Percentiles rank a stretch among this genome's conserved stretches.
phyloP scores from a whole-genome alignment of 805 yeast species.

The Zygoascus tannicola region DNA sequence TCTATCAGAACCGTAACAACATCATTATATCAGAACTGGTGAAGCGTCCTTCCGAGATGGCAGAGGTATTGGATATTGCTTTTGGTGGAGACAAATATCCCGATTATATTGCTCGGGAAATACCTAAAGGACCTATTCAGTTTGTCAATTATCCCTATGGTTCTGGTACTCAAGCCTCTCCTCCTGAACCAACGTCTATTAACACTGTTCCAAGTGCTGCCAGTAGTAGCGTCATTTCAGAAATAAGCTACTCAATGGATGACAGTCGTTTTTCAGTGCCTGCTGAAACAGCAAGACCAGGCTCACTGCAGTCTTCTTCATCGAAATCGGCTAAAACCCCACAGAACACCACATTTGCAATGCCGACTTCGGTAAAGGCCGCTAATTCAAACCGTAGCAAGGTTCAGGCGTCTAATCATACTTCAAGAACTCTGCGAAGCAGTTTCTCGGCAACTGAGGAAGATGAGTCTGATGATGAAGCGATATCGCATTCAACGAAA shows the following conservation, averaged over 20 bases:
- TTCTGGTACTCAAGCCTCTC: not conserved
- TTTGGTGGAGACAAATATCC: not conserved
- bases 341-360: not conserved
- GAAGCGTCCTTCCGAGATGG: slow-evolving; percentile 4
- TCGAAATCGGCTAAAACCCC: not conserved
- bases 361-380: not conserved
- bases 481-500: too few species aligned
- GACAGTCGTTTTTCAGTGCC: too few species aligned
- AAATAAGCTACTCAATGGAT: too few species aligned
- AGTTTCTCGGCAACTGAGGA: not conserved
- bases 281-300: not conserved
- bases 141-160: too few species aligned
- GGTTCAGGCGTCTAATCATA: not conserved
- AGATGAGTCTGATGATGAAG: not conserved
- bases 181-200: not conserved
- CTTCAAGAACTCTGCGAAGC: not conserved
- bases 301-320: not conserved
- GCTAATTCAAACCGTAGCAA: not conserved
- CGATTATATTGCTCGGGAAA: not conserved
- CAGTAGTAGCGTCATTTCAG: too few species aligned
- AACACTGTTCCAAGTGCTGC: not conserved
- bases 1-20: slow-evolving; percentile 46
- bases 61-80: not conserved
- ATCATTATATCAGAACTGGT: slow-evolving; percentile 30
- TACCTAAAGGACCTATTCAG: not conserved